These are phyloP conservation scores for Trichoderma oligosporum DNA, from an alignment of 2,329 filamentous ascomycete genomes.

Conservation along the genomic window DNA sequence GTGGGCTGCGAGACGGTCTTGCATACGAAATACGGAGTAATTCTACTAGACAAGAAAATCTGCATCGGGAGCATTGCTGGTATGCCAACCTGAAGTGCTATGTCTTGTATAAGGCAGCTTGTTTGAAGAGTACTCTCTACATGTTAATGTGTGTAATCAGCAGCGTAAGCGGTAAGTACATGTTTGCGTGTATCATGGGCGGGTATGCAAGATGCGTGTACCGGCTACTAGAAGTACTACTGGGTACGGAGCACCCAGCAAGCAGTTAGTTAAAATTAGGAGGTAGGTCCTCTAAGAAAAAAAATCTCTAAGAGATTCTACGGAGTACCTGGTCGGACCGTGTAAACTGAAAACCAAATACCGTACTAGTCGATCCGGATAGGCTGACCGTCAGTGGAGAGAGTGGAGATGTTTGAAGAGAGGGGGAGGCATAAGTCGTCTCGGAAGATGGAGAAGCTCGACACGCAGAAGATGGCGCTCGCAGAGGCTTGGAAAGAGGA, in stretches of 20 bases:
- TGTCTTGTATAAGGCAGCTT: too few relatives aligned
- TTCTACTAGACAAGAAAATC: too few relatives aligned
- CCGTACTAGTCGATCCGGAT: constrained; percentile 19
- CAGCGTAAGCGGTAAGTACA: too few relatives aligned
- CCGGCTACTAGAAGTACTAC: too few relatives aligned
- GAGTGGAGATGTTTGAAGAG: constrained; percentile 7
- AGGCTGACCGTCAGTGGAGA: constrained; percentile 19
- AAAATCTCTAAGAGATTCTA: background rate
- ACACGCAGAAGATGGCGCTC: constrained; percentile 1
- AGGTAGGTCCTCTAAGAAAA: background rate
- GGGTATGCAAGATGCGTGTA: too few relatives aligned
- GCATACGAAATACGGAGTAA: background rate
- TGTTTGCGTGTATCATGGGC: background rate
- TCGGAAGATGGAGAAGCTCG: constrained; percentile 10
- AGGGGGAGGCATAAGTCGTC: constrained; percentile 4
- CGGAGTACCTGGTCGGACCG: constrained; percentile 12
- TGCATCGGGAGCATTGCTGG: too few relatives aligned
- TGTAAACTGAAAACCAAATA: constrained; percentile 6
- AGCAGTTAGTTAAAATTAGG: constrained; percentile 2
- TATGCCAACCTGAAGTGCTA: too few relatives aligned
- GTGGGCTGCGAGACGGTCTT: background rate
- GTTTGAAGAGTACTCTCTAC: too few relatives aligned
- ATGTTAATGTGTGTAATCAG: too few relatives aligned
- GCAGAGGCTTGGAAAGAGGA: constrained; percentile 14
- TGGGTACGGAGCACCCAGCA: background rate